Conservation (phyloP, 768 basidiomycete species). For the Tricholomella constricta region DNA sequence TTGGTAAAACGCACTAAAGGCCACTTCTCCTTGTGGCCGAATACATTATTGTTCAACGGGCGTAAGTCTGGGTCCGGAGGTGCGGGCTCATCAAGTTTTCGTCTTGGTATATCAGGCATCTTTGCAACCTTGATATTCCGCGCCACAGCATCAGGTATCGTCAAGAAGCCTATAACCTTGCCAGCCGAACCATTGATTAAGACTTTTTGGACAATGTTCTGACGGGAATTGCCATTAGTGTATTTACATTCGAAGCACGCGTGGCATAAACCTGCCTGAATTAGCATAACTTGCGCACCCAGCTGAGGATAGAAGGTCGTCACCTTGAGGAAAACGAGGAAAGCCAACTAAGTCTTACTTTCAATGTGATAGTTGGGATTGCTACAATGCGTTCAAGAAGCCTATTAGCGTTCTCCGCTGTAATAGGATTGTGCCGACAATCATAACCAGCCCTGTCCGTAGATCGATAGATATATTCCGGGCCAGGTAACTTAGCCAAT, state of each 20-base stretch:
- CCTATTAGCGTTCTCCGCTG: conserved; percentile 23
- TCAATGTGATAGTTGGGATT: conserved; percentile 48
- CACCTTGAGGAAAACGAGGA: neutral
- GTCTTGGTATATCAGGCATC: neutral
- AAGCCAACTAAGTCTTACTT: conserved; percentile 28
- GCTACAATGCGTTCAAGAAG: conserved; percentile 54
- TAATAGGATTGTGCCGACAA: conserved; percentile 34
- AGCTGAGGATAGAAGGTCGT: conserved; percentile 37
- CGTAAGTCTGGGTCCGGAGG: neutral
- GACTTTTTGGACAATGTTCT: conserved; percentile 64
- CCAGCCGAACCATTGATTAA: conserved; percentile 74
- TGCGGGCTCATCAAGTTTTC: neutral
- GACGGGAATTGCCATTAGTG: neutral
- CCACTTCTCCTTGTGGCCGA: conserved; percentile 41
- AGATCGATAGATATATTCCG: conserved; percentile 34
- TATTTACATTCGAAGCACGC: neutral
- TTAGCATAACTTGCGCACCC: conserved; percentile 81
- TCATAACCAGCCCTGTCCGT: conserved; percentile 50
- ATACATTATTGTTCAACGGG: conserved; percentile 26
- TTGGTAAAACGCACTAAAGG: conserved; percentile 62
- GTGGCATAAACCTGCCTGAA: conserved; percentile 44
- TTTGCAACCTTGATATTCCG: conserved; percentile 37
- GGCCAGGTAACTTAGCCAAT: conserved; percentile 49
- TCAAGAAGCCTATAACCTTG: conserved; percentile 50
- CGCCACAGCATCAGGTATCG: conserved; percentile 46